phyloP scores from a whole-genome alignment of 495 filamentous ascomycete species.

The Lasiosphaeria ovina region DNA sequence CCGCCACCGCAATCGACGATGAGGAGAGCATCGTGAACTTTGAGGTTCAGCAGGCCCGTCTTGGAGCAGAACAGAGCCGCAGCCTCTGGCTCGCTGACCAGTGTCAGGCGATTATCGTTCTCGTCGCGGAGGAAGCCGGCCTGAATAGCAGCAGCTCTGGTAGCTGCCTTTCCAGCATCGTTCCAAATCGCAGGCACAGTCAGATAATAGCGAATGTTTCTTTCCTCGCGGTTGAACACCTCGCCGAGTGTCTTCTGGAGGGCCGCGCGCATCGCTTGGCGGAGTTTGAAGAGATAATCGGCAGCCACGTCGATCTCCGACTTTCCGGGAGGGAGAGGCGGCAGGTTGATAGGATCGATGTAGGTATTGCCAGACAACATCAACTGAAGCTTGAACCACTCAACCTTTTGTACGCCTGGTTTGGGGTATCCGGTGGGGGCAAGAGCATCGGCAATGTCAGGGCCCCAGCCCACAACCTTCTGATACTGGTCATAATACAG shows the following conservation, averaged over 20 bases:
- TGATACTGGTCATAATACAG: constrained; percentile 76
- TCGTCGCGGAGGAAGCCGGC: constrained; percentile 72
- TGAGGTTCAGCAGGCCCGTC: constrained; percentile 69
- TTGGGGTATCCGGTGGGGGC: constrained; percentile 74
- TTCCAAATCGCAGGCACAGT: constrained; percentile 78
- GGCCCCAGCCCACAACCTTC: constrained; percentile 74
- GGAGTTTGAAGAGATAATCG: constrained; percentile 74
- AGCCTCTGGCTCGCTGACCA: constrained; percentile 71
- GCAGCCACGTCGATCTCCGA: constrained; percentile 75
- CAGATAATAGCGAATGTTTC: constrained; percentile 71
- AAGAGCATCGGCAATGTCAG: constrained; percentile 71
- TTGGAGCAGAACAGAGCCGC: constrained; percentile 73
- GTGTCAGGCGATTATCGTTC: constrained; percentile 70
- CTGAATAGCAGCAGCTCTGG: constrained; percentile 68
- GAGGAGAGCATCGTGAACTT: constrained; percentile 69
- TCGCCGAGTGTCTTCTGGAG: constrained; percentile 75
- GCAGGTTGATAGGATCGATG: constrained; percentile 76
- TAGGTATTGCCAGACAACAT: constrained; percentile 78
- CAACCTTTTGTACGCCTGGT: constrained; percentile 72
- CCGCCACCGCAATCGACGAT: constrained; percentile 76
- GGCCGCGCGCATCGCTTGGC: constrained; percentile 70
- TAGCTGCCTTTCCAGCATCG: constrained; percentile 72
- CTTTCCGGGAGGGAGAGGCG: constrained; percentile 71
- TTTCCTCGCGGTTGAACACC: constrained; percentile 72
- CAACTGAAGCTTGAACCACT: constrained; percentile 77